Conservation (phyloP, 768 basidiomycete species). For the Naematelia encephala region DNA sequence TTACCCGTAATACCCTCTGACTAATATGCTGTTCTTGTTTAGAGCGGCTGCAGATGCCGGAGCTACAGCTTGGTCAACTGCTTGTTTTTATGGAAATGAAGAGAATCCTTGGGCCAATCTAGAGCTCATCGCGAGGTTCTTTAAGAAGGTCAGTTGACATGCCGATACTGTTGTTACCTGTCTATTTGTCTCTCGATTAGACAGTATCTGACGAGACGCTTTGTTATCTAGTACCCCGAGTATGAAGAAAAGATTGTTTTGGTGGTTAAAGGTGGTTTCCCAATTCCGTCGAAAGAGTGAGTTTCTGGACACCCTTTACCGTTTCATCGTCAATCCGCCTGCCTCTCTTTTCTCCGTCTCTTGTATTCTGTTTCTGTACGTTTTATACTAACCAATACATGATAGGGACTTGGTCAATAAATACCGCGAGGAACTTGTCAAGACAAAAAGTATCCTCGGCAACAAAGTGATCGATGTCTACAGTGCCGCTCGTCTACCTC, state of each 20-base stretch:
- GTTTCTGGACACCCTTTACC: neutral
- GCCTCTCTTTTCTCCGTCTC: too few relatives aligned
- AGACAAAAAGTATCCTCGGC: constrained; percentile 55
- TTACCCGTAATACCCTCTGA: neutral
- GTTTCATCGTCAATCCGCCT: neutral
- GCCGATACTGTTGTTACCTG: neutral
- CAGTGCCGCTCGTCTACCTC: constrained; percentile 49
- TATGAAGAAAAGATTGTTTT: constrained; percentile 56
- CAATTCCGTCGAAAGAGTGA: neutral
- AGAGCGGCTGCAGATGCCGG: constrained; percentile 49
- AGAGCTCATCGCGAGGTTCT: constrained; percentile 57
- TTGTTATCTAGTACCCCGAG: constrained; percentile 51
- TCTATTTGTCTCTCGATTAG: neutral
- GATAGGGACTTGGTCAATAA: constrained; percentile 49
- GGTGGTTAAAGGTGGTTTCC: constrained; percentile 55
- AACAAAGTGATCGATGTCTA: constrained; percentile 64
- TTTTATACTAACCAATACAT: too few relatives aligned
- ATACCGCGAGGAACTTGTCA: constrained; percentile 57
- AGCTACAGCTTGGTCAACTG: constrained; percentile 50
- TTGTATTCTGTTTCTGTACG: too few relatives aligned
- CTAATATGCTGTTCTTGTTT: neutral
- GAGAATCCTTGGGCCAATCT: constrained; percentile 54
- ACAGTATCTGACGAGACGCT: too few relatives aligned
- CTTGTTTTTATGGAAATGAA: constrained; percentile 61
- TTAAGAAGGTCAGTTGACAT: constrained; percentile 48